Evolutionary conservation across 139 green algal genomes (phyloP), one percentile per base, ranked within the genome.

Genomic region (Chlamydomonas urium): DNA sequence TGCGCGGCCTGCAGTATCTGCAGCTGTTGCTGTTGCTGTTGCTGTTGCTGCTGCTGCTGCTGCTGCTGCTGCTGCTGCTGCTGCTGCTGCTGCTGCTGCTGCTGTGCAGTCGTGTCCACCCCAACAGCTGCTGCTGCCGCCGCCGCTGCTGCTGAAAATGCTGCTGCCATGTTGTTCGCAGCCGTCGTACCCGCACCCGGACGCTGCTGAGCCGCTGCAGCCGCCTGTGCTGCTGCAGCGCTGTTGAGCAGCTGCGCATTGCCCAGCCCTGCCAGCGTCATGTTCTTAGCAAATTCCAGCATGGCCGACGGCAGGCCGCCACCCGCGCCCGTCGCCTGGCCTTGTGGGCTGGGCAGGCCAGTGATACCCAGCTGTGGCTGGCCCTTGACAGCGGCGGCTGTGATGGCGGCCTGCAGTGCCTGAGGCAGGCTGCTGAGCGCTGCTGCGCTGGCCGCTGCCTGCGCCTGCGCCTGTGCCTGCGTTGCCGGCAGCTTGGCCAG

Each of bases 331-430:
- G 42, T 17, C 23, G 32, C n/a, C 17, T 6, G 4, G 23, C 10
- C 21, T 21, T 24, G 32, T 28, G 10, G 10, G 60, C 33, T 42
- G 5, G 60, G 14, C 10, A 67, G 29, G 31, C 32, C 60, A 31
- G 23, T 17, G 17, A 67, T n/a, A 4, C 21, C n/a, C 5, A 31
- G 53, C 19, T 21, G 38, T 8, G 29, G 29, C 17, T 67, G 60
- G 33, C 60, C 60, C 60, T 67, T 67, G 60, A 26, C 60, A 6
- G 60, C 60, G 4, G 60, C 60, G 21, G 60, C 60, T 47, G 60
- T 26, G 10, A 31, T 26, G n/a, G 33, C 60, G 4, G 60, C 60
- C 60, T 67, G 60, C 14, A 67, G 32, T 4, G 60, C 60, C 33
- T 63, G 53, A 14, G 14, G 53, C 53, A 10, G 53, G 17, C 53